Conservation (phyloP, 805 yeast genomes). For the Zygosaccharomyces lentus region DNA sequence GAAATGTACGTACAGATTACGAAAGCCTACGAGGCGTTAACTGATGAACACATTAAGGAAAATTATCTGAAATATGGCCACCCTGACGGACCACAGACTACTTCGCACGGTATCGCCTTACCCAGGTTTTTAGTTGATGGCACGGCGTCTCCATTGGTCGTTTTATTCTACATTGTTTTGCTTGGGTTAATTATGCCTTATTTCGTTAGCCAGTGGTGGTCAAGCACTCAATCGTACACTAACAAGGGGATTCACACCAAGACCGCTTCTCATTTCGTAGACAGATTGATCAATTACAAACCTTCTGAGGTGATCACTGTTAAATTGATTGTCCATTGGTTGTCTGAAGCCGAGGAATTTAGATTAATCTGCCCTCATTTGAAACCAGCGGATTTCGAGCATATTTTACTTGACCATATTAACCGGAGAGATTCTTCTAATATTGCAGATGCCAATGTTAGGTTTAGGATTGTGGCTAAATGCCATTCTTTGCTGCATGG, state of each 20-base stretch:
- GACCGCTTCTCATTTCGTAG: conserved; percentile 77
- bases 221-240: conserved; percentile 69
- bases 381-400: conserved; percentile 45
- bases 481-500: conserved; percentile 65
- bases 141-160: conserved; percentile 61
- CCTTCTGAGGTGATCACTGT: conserved; percentile 62
- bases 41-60: conserved; percentile 80
- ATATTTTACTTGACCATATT: conserved; percentile 54
- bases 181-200: conserved; percentile 78
- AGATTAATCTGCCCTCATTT: conserved; percentile 39
- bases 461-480: conserved; percentile 54
- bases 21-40: conserved; percentile 90
- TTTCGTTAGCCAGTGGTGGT: conserved; percentile 89
- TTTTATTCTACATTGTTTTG: conserved; percentile 57
- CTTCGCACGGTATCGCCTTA: conserved; percentile 88
- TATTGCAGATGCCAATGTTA: conserved; percentile 38
- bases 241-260: conserved; percentile 75
- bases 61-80: conserved; percentile 88
- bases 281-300: conserved; percentile 65
- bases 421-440: conserved; percentile 42
- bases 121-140: conserved; percentile 90
- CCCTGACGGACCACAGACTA: conserved; percentile 95
- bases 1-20: conserved; percentile 73
- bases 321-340: conserved; percentile 51
- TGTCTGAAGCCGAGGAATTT: conserved; percentile 67